Evolutionary conservation across 805 yeast genomes (phyloP).

Genomic region (Wickerhamiella sorbophila): DNA sequence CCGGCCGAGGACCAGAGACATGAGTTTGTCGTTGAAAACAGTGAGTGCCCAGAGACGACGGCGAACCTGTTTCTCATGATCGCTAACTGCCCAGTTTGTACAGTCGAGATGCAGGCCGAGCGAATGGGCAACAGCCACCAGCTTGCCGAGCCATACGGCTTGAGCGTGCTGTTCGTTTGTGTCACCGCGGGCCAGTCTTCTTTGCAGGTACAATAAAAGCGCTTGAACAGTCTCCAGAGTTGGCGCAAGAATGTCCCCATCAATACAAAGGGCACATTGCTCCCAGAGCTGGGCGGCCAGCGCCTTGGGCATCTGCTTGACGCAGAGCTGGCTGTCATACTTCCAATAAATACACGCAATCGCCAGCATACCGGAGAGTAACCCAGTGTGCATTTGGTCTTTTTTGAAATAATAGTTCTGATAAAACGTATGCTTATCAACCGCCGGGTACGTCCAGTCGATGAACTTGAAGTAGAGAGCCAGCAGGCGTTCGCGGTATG

Average conservation of each 20-base stretch:
- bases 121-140: constrained; percentile 21
- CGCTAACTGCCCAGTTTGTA: constrained; percentile 24
- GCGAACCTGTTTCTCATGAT: constrained; percentile 22
- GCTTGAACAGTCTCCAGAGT: constrained; percentile 23
- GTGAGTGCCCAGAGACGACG: constrained; percentile 25
- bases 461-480: constrained; percentile 23
- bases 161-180: constrained; percentile 20
- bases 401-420: constrained; percentile 19
- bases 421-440: constrained; percentile 22
- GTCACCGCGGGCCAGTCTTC: constrained; percentile 21
- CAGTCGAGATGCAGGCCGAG: constrained; percentile 27
- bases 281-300: constrained; percentile 19
- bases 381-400: constrained; percentile 21
- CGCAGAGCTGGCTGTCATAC: constrained; percentile 23
- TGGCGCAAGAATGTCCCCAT: constrained; percentile 22
- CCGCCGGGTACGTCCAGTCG: constrained; percentile 26
- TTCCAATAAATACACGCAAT: constrained; percentile 26
- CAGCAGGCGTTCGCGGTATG: constrained; percentile 19
- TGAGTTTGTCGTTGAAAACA: constrained; percentile 27
- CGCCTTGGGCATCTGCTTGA: constrained; percentile 20
- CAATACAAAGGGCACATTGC: constrained; percentile 19
- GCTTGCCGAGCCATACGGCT: constrained; percentile 19
- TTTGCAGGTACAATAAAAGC: constrained; percentile 21
- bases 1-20: constrained; percentile 23
- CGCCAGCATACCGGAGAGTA: constrained; percentile 24